Evolutionary conservation across 208 protist genomes (phyloP), one percentile per base, ranked within the genome.

Genomic region (Trypanosoma scelopori): DNA sequence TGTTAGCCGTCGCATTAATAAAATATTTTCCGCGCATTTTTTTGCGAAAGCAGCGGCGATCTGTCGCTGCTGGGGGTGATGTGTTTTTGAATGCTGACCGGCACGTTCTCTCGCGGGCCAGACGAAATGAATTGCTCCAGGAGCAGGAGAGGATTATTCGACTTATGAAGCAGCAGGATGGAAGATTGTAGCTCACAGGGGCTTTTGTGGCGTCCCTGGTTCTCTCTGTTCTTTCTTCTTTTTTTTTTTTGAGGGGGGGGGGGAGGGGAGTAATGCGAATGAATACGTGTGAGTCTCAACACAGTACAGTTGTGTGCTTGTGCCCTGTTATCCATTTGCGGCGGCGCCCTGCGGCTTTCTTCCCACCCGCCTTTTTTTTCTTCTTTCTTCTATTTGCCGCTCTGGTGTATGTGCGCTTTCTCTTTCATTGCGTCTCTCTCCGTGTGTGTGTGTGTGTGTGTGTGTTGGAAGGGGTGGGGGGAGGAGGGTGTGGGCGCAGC

Each of bases 91-190:
- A 50, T 22, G 45, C 39, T 15, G 65, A 60, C 5, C 58, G 65
- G 11, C 69, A 20, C 1, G 62, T 59, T 49, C 61, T 86, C 18
- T 74, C 80, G 12, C 20, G 69, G 22, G 55, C 41, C 18, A 65
- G 55, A 23, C 50, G 77, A 12, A 62, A 55, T 12, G 70, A 89
- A 32, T 62, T 92, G 27, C 53, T 87, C 20, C 57, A 52, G 22
- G 63, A 76, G 47, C 79, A 89, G 72, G 69, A 53, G 3, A 74
- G 82, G 12, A 84, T 90, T 47, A 87, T 93, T 55, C 60, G 58
- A 25, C 48, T 74, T 49, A 93, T 93, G 87, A 90, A 87, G 50
- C 65, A 75, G 42, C 69, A 89, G 49, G 82, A 89, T 73, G 62
- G 51, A 32, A 30, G 16, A 25, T 37, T n/a, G 15, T 43, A 78